Evolutionary conservation across 192 early-diverging fungal genomes (phyloP), one percentile per base, ranked within the genome.

Genomic region (Backusella mclennaniae): DNA sequence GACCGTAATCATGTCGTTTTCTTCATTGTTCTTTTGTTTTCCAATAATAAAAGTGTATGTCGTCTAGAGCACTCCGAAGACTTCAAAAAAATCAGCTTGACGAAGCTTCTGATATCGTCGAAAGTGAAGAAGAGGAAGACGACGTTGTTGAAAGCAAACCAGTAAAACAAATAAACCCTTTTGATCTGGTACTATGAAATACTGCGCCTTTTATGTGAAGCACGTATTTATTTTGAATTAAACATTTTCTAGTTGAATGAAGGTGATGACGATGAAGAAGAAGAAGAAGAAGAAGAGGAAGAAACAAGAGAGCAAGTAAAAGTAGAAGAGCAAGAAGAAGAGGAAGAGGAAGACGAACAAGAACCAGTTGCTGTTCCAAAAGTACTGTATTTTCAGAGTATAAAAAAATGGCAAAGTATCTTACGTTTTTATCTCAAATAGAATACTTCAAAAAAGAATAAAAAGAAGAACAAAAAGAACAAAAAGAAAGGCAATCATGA

Each of bases 161-260:
- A 3, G 78, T 79, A 38, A 72, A 83, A 41, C 80, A 80, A 17
- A 71, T 76, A 66, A 91, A 92, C 76, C 59, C 89, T 42, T 92
- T 92, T 83, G 90, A 82, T 41, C 77, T 92, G 85, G 91, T 92
- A 88, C 63, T 78, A 15, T 35, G 2, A 23, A 73, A 76, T 39
- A 75, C 46, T 72, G 21, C 67, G 26, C 29, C 11, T 42, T 35
- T 66, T 31, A 19, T 19, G 19, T 11, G 39, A n/a, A 21, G 21
- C n/a, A 56, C 21, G 8, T 8, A 56, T 56, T 56, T 9, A 56
- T 39, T 39, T 39, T 33, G 33, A n/a, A n/a, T 52, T 6, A 56
- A n/a, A 21, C 31, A n/a, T 59, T 69, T 36, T 35, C 56, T 73
- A 91, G 89, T 79, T 91, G 35, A 84, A 89, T 73, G 88, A 69